Percentiles rank a stretch among this genome's conserved stretches.
Conservation (phyloP, 2,329 filamentous ascomycete genomes). For the Rutstroemia sydowiana region DNA sequence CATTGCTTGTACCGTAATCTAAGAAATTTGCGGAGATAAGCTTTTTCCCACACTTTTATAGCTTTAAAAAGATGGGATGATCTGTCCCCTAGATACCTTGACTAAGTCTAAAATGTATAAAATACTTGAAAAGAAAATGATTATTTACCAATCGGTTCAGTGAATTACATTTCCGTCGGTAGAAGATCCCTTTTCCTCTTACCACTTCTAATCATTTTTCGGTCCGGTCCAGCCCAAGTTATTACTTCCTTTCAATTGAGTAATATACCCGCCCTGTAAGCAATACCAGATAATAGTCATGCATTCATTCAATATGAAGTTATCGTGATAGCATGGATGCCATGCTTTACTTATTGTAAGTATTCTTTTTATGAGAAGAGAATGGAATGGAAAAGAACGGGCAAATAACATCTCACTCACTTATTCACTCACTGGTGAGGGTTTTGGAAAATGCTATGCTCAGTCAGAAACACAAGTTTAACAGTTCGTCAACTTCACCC, state of each 20-base stretch:
- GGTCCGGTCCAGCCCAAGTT: constrained; percentile 1
- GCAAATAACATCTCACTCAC: no score
- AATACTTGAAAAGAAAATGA: no score
- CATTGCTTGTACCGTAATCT: neutral
- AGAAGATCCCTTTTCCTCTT: neutral
- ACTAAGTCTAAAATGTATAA: neutral
- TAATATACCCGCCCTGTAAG: neutral
- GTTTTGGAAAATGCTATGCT: no score
- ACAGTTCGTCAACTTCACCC: no score
- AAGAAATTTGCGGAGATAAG: neutral
- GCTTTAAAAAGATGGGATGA: constrained; percentile 8
- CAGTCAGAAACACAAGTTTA: no score
- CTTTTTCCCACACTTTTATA: neutral
- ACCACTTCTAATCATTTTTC: neutral
- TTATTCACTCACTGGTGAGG: no score
- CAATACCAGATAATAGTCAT: neutral
- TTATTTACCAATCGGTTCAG: neutral
- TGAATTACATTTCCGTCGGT: constrained; percentile 3
- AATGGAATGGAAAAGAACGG: no score
- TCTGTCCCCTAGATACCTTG: constrained; percentile 5
- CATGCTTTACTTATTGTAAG: no score
- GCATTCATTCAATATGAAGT: no score
- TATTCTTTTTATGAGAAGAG: no score
- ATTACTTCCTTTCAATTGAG: neutral
- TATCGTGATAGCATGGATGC: no score